Conservation (phyloP, 345 rosid species). For the Pseudoturritis turrita region DNA sequence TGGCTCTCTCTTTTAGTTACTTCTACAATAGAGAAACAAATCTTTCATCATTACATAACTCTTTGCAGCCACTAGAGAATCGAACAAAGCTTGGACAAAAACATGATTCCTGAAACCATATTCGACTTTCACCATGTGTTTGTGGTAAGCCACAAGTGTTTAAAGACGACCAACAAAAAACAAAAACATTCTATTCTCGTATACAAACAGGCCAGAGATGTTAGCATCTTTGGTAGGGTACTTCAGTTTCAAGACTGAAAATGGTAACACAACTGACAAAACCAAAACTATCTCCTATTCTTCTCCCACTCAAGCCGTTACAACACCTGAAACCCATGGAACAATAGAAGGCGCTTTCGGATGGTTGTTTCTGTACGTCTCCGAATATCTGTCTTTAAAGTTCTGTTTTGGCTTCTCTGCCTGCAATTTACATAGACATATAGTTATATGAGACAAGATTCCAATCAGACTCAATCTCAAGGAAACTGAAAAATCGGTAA, state of each 20-base stretch:
- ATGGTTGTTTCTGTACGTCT: constrained; percentile 68
- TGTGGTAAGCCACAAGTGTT: constrained; percentile 15
- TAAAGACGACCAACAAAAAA: background rate
- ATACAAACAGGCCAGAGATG: constrained; percentile 28
- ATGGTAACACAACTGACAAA: background rate
- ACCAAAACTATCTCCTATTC: constrained; percentile 12
- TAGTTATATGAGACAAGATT: background rate
- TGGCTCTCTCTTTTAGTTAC: too few relatives aligned
- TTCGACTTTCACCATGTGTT: background rate
- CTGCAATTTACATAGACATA: constrained; percentile 43
- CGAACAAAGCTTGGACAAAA: constrained; percentile 3
- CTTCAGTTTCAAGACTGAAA: constrained; percentile 12
- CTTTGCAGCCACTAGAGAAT: background rate
- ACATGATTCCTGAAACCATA: background rate
- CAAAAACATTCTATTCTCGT: constrained; percentile 17
- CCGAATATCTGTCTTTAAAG: constrained; percentile 76
- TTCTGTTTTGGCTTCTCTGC: constrained; percentile 68
- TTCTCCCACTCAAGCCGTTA: constrained; percentile 39
- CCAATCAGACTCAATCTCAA: background rate
- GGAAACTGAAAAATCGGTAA: background rate
- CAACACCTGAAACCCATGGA: constrained; percentile 93
- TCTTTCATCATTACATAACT: too few relatives aligned
- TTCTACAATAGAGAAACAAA: too few relatives aligned
- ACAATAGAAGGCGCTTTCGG: constrained; percentile 77
- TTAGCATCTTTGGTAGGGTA: constrained; percentile 14